Base-by-base conservation (phyloP, 176 grass and related monocot species). In the Musa troglodytarum region DNA sequence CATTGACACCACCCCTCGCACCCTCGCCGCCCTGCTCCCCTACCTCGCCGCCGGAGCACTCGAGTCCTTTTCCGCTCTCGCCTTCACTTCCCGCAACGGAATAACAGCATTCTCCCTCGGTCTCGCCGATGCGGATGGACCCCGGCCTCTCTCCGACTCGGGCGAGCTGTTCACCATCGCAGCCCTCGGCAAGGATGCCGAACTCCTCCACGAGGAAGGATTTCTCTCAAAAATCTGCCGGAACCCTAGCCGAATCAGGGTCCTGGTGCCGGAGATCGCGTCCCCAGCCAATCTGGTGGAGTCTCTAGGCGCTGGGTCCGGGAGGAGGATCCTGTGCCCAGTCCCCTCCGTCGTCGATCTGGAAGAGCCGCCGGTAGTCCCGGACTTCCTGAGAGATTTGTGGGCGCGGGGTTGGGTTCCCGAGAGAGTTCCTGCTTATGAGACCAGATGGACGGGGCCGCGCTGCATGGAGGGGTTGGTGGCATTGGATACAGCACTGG, bases 21-120 rank as follows among this genome's bases (percentile, higher is more conserved):
- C 77, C 25, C n/a, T 80, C 55, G 77, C 70, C 74, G 86, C 83
- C 76, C 17, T 81, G 50, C 51, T 72, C 53, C 93, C 85, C 73
- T 90, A 82, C 74, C 78, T 88, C 69, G 52, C 72, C 8, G 78
- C 85, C 1, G 80, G 79, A 71, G 73, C 79, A 11, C 83, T 96
- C 14, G 93, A 90, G 10, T 71, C 81, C 67, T 89, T 97, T 82
- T 69, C 86, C 49, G 90, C 75, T 13, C 14, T 93, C 26, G 90
- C 83, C 11, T 97, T 97, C 90, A 97, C 93, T 58, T 97, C 90
- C 69, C 86, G 84, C 74, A 85, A 76, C 17, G 93, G 93, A 79
- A 93, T 93, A 77, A 62, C 93, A 19, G 81, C 93, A 69, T 90
- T 92, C 83, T 84, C 79, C 77, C 80, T 81, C 74, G 88, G 82